Conservation (phyloP, 179 eudicot species). For the Beta corolliflora region DNA sequence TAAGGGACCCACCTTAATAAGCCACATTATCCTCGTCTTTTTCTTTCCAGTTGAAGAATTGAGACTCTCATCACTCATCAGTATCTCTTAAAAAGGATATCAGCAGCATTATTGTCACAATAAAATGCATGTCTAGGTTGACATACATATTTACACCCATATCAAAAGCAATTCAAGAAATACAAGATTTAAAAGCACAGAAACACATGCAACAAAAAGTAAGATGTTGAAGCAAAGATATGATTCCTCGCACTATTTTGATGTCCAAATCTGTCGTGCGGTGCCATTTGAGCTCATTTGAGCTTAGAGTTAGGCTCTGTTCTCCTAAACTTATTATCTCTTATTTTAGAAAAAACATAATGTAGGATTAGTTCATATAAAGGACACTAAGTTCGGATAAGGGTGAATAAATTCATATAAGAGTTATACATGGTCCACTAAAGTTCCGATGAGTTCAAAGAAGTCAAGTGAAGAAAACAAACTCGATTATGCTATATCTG, state of each 20-base stretch:
- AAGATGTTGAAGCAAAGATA: background rate
- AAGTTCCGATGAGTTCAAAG: too few relatives aligned
- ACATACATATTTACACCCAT: background rate
- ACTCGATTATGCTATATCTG: background rate
- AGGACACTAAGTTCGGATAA: too few relatives aligned
- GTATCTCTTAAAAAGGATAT: background rate
- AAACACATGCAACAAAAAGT: background rate
- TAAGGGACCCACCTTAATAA: slow-evolving; percentile 7
- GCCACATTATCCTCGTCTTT: slow-evolving; percentile 5
- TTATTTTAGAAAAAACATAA: too few relatives aligned
- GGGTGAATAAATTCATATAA: too few relatives aligned
- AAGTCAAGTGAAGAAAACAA: too few relatives aligned
- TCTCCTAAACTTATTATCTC: too few relatives aligned
- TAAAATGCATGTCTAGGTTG: background rate
- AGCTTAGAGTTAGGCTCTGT: too few relatives aligned
- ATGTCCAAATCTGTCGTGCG: background rate
- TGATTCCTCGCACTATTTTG: background rate
- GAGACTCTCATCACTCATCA: background rate
- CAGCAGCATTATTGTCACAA: slow-evolving; percentile 19
- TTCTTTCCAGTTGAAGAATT: background rate
- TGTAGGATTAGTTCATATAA: too few relatives aligned
- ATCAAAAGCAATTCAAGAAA: background rate
- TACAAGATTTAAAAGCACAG: background rate
- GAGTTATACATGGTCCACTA: too few relatives aligned
- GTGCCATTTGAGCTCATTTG: background rate